Evolutionary conservation across 2,329 filamentous ascomycete genomes (phyloP).

Genomic region (Ophiocordyceps camponoti-saundersi): DNA sequence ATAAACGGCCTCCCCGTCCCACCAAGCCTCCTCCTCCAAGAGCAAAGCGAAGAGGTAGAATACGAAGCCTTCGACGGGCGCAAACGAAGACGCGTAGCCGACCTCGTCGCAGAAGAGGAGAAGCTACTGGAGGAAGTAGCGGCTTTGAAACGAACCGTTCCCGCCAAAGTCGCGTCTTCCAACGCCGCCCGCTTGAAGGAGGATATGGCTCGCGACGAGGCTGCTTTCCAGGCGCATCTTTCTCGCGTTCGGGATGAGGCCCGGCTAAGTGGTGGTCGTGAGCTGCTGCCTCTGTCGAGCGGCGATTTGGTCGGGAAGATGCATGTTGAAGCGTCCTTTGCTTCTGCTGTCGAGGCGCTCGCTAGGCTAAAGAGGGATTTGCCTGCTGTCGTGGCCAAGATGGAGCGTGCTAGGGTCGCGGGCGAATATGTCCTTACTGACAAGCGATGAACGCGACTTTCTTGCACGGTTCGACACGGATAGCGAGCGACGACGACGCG

Average conservation of each 20-base stretch:
- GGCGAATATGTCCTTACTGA: conserved; percentile 33
- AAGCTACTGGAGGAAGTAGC: conserved; percentile 48
- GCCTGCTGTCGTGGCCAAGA: conserved; percentile 44
- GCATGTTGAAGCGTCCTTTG: conserved; percentile 27
- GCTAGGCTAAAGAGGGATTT: conserved; percentile 39
- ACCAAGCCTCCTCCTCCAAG: background rate
- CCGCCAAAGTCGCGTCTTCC: conserved; percentile 23
- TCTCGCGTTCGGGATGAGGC: conserved; percentile 6
- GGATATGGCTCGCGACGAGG: conserved; percentile 29
- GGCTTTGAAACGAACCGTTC: conserved; percentile 36
- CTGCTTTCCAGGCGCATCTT: conserved; percentile 16
- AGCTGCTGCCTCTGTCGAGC: conserved; percentile 8
- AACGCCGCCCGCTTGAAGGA: conserved; percentile 23
- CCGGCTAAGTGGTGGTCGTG: conserved; percentile 7
- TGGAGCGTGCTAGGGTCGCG: conserved; percentile 45
- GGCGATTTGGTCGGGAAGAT: too few relatives aligned
- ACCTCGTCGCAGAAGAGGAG: conserved; percentile 44
- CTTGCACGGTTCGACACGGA: too few relatives aligned
- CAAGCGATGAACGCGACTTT: background rate
- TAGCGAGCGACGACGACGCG: too few relatives aligned
- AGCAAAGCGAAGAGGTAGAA: conserved; percentile 8
- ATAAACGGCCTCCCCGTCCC: conserved; percentile 44
- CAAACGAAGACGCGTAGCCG: conserved; percentile 40
- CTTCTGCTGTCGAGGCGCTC: conserved; percentile 30
- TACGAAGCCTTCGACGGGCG: conserved; percentile 45